Base-by-base conservation (phyloP, 495 filamentous ascomycete species). In the Lasiosphaeriaceae sp. region DNA sequence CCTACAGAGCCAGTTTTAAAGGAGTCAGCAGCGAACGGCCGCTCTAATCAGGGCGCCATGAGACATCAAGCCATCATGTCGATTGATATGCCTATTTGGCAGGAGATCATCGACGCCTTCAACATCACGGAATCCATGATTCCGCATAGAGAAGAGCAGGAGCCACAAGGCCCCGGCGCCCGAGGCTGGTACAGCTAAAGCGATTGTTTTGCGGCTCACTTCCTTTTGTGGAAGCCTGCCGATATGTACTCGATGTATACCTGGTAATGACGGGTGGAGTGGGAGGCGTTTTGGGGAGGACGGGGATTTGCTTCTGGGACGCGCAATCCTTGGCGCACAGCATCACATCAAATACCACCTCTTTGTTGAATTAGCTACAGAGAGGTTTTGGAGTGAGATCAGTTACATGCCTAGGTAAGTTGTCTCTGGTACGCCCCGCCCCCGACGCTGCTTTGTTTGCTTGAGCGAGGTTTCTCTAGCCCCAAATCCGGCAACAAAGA, bases 1-100 rank as follows among this genome's bases (percentile, higher is more conserved):
- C 56, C 55, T 46, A 58, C 44, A 31, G 23, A 7, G 14, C 55
- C 63, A 1, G 37, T 59, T 11, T 29, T 19, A 17, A 57, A 54
- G 19, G 51, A 65, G 6, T 3, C 55, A 21, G 26, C 41, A 5
- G 19, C 34, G 2, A 51, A 49, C 1, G 4, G 63, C 19, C 56
- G 41, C 12, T 41, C 59, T 11, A 73, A 63, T 26, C 61, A 78
- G 47, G 78, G 70, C 23, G 55, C 82, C 6, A 78, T 83, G 54
- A 86, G 89, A 62, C 87, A 90, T 57, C 92, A 97, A 69, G 87
- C 90, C 20, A 84, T 97, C 26, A 85, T 95, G 69, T 85, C 85
- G 35, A 78, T 98, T 39, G 90, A 96, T 63, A 92, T 88, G 76
- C 80, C 81, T 1, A 88, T 80, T 0, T 98, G 94, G 94, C 68